phyloP scores from a whole-genome alignment of 306 rosid species.

The Quercus berberidifolia region DNA sequence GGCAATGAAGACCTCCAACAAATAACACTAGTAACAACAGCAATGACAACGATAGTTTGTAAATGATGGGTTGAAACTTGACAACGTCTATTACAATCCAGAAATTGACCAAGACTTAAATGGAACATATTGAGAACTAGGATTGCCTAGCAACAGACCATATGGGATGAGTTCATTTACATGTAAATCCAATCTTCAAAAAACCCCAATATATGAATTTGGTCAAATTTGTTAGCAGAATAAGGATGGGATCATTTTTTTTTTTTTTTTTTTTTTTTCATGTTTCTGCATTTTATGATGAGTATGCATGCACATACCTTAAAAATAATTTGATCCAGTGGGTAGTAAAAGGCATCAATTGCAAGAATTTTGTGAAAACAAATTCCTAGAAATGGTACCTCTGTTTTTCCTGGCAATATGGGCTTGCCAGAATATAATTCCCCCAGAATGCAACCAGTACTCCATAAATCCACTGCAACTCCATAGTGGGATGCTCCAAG shows the following conservation, averaged over 20 bases:
- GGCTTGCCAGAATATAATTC: constrained; percentile 88
- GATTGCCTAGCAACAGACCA: not conserved
- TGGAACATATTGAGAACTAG: not conserved
- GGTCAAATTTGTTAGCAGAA: not conserved
- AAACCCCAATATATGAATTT: not conserved
- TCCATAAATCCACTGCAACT: constrained; percentile 94
- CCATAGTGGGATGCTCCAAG: constrained; percentile 90
- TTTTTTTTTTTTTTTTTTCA: not conserved
- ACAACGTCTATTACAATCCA: not conserved
- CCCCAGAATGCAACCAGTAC: constrained; percentile 91
- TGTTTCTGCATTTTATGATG: not conserved
- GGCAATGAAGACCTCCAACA: not conserved
- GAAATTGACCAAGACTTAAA: not conserved
- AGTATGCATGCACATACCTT: not conserved
- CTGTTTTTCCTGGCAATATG: constrained; percentile 92
- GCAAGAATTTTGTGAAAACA: not conserved
- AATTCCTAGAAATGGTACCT: constrained; percentile 45
- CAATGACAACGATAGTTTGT: not conserved
- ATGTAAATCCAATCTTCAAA: not conserved
- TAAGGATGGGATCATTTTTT: not conserved
- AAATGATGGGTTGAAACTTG: not conserved
- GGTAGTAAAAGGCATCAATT: constrained; percentile 6
- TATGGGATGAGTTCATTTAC: not conserved
- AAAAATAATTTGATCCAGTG: not conserved
- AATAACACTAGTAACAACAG: not conserved